Base-by-base conservation (phyloP, 2,329 filamentous ascomycete genomes). In the Pseudocercospora eumusae region DNA sequence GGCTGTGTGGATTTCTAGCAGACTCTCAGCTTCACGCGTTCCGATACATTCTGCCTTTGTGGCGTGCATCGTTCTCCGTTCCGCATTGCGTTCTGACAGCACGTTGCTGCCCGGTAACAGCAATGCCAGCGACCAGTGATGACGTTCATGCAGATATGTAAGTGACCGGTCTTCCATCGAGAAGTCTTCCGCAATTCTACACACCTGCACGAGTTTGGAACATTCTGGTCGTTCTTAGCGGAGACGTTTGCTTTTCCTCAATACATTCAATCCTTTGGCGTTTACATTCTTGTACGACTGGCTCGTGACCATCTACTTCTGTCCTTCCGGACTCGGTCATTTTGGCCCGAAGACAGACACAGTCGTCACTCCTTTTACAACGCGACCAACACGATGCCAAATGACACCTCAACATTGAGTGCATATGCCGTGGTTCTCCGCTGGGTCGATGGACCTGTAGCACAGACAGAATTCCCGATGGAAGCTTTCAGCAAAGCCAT, bases 401-500 rank as follows among this genome's bases (percentile, higher is more conserved):
- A 18, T 9, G 33, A 27, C 5, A 33, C 23, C 18, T 50, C 49
- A 11, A 63, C 57, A 5, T 52, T 63, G 10, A 63, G 61, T 28
- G 45, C 61, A 28, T 60, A 63, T 56, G 36, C 28, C 23, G 47
- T 63, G 20, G 61, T 63, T 2, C 49, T 60, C 18, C 8, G 33
- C 27, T 63, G 61, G 61, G 47, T 60, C 23, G 49, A 60, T n/a
- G 57, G 49, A 7, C 53, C 54, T 11, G 11, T 9, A 33, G 36
- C 36, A 21, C 23, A 33, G 33, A 25, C 36, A 5, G 36, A 54
- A 11, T 55, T 63, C 25, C 54, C 61, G 6, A 63, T 57, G 45
- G 53, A 63, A n/a, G 61, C 52, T 5, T 54, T 63, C 33, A 57
- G 40, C 27, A 57, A 52, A 36, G 61, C 61, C 40, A 57, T 63